phyloP scores from a whole-genome alignment of 1,284 basidiomycete genomes.

The Xerocomus minutiporus region DNA sequence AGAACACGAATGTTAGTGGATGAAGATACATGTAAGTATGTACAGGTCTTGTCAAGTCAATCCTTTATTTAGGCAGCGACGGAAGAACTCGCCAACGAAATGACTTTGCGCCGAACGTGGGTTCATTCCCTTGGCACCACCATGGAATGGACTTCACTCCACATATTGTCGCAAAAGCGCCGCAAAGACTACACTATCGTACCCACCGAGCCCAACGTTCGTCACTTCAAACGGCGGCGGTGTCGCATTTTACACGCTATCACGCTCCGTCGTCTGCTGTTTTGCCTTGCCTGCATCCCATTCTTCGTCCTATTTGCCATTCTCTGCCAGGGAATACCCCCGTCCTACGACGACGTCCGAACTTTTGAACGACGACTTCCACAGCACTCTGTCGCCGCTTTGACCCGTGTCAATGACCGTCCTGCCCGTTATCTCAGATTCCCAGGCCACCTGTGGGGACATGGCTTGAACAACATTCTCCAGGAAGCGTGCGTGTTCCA shows the following conservation, averaged over 20 bases:
- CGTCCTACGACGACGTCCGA: constrained; percentile 36
- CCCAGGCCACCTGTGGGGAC: constrained; percentile 50
- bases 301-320: constrained; percentile 32
- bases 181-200: constrained; percentile 11
- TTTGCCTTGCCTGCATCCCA: constrained; percentile 24
- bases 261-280: constrained; percentile 27
- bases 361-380: constrained; percentile 35
- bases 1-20: background rate
- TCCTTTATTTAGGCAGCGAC: no score
- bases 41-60: no score
- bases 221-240: constrained; percentile 9
- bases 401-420: constrained; percentile 6
- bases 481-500: constrained; percentile 47
- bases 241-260: constrained; percentile 11
- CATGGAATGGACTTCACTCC: constrained; percentile 12
- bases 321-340: constrained; percentile 39
- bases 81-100: no score
- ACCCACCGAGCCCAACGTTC: constrained; percentile 1
- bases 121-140: background rate
- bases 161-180: background rate
- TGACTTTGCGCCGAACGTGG: no score
- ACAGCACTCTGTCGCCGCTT: constrained; percentile 33
- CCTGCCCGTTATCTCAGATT: constrained; percentile 41
- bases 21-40: background rate
- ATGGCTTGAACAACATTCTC: constrained; percentile 53